A percentile compares a stretch with the other conserved stretches of the same genome.
phyloP scores from a whole-genome alignment of 1,284 basidiomycete genomes.

The Ganoderma meredithae region DNA sequence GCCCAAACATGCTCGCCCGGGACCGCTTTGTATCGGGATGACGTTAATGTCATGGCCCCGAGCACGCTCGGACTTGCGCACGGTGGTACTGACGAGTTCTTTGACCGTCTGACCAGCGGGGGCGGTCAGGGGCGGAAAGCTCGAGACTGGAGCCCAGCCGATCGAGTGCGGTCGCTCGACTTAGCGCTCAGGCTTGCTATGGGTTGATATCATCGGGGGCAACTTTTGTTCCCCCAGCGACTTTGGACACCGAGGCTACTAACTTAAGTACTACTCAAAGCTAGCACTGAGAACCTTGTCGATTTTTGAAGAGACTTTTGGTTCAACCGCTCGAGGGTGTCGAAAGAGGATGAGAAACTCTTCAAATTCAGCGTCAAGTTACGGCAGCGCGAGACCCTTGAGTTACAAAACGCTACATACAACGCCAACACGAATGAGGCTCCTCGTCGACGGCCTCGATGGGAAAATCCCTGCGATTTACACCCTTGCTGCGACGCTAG shows the following conservation, averaged over 20 bases:
- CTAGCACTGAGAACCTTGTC: neutral
- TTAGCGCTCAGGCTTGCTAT: neutral
- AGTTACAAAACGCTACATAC: neutral
- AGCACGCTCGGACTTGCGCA: neutral
- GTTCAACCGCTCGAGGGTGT: neutral
- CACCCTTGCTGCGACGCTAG: constrained; percentile 4
- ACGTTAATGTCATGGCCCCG: neutral
- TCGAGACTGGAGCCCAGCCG: neutral
- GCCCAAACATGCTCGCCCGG: neutral
- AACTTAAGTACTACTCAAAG: neutral
- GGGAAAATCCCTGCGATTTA: constrained; percentile 6
- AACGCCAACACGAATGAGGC: neutral
- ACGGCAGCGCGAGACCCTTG: neutral
- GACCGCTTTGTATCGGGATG: neutral
- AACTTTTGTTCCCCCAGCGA: neutral
- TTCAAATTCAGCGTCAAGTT: neutral
- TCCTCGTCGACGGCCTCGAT: neutral
- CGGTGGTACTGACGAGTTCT: neutral
- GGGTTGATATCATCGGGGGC: neutral
- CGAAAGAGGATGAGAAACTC: neutral
- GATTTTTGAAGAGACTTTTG: neutral
- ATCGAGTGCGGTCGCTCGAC: neutral
- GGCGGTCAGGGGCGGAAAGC: neutral
- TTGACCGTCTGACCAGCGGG: neutral
- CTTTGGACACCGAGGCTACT: neutral